phyloP scores from a whole-genome alignment of 352 stramenopile genomes.

The Aphanomyces euteiches region DNA sequence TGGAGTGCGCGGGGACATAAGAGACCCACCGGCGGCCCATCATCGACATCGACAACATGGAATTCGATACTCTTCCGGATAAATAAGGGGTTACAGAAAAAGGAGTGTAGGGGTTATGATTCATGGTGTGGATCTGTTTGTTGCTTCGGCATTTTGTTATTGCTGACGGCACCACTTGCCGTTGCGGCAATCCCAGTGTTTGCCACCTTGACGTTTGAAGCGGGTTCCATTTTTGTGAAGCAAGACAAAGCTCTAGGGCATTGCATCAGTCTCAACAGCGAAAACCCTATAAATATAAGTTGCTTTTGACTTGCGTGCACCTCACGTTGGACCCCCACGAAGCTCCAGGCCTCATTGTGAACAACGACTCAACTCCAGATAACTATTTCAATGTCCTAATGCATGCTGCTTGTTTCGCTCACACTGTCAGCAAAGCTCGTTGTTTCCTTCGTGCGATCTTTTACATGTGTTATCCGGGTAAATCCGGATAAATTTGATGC shows the following conservation, averaged over 20 bases:
- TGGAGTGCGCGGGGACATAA: conserved; percentile 14
- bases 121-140: background rate
- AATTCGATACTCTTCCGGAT: background rate
- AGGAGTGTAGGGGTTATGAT: background rate
- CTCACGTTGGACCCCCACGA: too few species aligned
- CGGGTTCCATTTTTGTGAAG: conserved; percentile 28
- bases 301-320: too few species aligned
- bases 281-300: background rate
- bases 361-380: too few species aligned
- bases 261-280: background rate
- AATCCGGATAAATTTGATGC: too few species aligned
- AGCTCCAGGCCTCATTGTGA: too few species aligned
- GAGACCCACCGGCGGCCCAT: background rate
- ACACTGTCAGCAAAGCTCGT: too few species aligned
- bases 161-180: conserved; percentile 20
- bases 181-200: conserved; percentile 23
- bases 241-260: conserved; percentile 22
- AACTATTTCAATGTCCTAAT: too few species aligned
- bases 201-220: conserved; percentile 26
- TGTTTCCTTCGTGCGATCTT: too few species aligned
- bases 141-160: conserved; percentile 20
- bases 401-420: too few species aligned
- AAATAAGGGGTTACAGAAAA: too few species aligned
- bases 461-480: too few species aligned
- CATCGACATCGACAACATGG: background rate